Conservation (phyloP, 2,329 filamentous ascomycete species). For the Ascocoryne sarcoides region DNA sequence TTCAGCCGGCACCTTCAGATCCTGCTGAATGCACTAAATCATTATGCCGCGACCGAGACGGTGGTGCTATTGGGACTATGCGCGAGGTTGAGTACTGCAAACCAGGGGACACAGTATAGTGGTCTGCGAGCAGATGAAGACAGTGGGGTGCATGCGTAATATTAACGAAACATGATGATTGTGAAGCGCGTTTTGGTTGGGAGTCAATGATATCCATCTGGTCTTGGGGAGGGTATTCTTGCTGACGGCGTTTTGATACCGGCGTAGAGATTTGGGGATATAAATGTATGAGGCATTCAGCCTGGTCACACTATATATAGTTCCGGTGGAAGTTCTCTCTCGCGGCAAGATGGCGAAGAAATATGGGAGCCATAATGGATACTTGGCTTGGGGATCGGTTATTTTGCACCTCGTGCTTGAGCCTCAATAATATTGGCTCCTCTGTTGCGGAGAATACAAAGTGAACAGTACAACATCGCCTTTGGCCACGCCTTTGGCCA, state of each 20-base stretch:
- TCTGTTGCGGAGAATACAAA: too few species aligned
- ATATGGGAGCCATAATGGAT: too few species aligned
- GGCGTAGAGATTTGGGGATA: neutral
- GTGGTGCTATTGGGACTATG: constrained; percentile 87
- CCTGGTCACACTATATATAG: neutral
- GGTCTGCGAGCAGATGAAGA: constrained; percentile 53
- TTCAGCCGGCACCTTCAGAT: constrained; percentile 91
- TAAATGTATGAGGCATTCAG: neutral
- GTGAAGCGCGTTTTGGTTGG: neutral
- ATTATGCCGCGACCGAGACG: constrained; percentile 94
- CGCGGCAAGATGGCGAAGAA: neutral
- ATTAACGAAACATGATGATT: neutral
- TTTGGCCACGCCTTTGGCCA: too few species aligned
- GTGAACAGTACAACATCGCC: too few species aligned
- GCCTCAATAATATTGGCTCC: too few species aligned
- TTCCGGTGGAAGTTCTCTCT: neutral
- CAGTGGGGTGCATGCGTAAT: constrained; percentile 17
- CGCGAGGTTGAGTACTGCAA: constrained; percentile 71
- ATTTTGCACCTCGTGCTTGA: too few species aligned
- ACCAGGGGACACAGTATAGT: constrained; percentile 62
- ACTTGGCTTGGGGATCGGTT: too few species aligned
- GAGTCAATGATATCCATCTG: neutral
- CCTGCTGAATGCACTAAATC: constrained; percentile 87
- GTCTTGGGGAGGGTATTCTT: neutral
- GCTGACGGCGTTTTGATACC: too few species aligned